Percentiles rank a stretch among this genome's conserved stretches.
phyloP scores from a whole-genome alignment of 2,329 filamentous ascomycete species.

The Malbranchea zuffiana region DNA sequence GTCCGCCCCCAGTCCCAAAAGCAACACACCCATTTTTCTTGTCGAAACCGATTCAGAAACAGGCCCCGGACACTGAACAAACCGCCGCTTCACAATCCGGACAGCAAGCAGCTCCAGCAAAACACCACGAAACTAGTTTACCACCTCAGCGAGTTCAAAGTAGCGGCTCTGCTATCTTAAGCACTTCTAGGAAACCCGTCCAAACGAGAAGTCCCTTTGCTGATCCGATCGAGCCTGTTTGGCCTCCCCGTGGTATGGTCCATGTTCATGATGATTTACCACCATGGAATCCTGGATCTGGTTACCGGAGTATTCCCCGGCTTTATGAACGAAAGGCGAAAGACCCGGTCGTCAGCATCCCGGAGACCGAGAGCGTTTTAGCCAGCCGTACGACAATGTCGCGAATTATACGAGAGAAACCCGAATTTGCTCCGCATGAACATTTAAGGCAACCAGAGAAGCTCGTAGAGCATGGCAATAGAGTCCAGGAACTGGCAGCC shows the following conservation, averaged over 20 bases:
- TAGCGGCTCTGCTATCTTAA: neutral
- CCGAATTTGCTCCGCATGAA: neutral
- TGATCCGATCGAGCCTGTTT: constrained; percentile 27
- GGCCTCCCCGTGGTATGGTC: constrained; percentile 29
- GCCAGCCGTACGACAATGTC: neutral
- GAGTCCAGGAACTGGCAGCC: constrained; percentile 1
- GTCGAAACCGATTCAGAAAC: constrained; percentile 38
- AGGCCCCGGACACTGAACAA: constrained; percentile 1
- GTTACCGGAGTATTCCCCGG: neutral
- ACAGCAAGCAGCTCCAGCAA: neutral
- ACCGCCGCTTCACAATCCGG: neutral
- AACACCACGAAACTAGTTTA: too few relatives aligned
- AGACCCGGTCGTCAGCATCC: constrained; percentile 23
- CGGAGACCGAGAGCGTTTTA: constrained; percentile 27
- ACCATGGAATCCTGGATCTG: neutral
- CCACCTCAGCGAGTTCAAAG: neutral
- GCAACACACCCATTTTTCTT: constrained; percentile 59
- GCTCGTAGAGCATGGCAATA: constrained; percentile 1
- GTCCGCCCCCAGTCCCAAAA: constrained; percentile 28
- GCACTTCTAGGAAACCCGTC: neutral
- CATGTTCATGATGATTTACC: constrained; percentile 42
- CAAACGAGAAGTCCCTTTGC: constrained; percentile 11
- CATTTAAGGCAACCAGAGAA: constrained; percentile 7
- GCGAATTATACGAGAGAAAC: neutral
- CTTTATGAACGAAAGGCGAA: constrained; percentile 31